A percentile compares a stretch with the other conserved stretches of the same genome.
These are phyloP conservation scores for Acanthamoeba triangularis DNA, from an alignment of 208 protist genomes.

Conservation along the genomic window DNA sequence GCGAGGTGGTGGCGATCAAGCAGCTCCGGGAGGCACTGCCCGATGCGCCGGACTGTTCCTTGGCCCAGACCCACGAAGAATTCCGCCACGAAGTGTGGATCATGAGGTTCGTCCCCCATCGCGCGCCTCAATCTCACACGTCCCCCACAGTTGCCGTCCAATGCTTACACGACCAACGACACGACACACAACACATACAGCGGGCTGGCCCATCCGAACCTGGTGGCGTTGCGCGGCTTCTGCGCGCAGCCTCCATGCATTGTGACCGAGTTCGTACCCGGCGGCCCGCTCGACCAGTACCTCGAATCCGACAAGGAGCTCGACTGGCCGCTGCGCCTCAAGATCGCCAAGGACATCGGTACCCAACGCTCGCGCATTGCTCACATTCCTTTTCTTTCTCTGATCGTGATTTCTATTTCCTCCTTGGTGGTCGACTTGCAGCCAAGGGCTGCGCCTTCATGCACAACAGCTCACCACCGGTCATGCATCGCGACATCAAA, in stretches of 20 bases:
- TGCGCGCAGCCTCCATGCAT: constrained; percentile 49
- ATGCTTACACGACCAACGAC: too few species aligned
- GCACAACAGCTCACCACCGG: constrained; percentile 40
- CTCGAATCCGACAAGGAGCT: neutral
- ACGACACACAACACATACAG: neutral
- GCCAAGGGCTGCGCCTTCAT: constrained; percentile 68
- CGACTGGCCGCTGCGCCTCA: constrained; percentile 65
- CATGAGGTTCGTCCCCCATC: constrained; percentile 16
- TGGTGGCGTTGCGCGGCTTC: constrained; percentile 50
- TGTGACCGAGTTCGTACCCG: constrained; percentile 47
- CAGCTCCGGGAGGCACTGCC: constrained; percentile 1
- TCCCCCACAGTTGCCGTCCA: too few species aligned
- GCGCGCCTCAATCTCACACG: neutral
- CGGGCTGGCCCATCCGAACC: constrained; percentile 59
- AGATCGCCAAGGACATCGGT: constrained; percentile 72
- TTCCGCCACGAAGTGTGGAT: constrained; percentile 76
- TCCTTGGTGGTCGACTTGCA: too few species aligned
- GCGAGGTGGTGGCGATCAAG: constrained; percentile 62
- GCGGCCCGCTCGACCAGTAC: neutral
- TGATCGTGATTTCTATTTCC: neutral
- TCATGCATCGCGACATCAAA: constrained; percentile 71
- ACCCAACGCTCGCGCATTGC: neutral
- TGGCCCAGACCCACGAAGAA: neutral
- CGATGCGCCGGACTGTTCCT: neutral
- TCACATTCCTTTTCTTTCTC: too few species aligned